Conservation (phyloP, 345 rosid genomes). For the Populus deltoides region DNA sequence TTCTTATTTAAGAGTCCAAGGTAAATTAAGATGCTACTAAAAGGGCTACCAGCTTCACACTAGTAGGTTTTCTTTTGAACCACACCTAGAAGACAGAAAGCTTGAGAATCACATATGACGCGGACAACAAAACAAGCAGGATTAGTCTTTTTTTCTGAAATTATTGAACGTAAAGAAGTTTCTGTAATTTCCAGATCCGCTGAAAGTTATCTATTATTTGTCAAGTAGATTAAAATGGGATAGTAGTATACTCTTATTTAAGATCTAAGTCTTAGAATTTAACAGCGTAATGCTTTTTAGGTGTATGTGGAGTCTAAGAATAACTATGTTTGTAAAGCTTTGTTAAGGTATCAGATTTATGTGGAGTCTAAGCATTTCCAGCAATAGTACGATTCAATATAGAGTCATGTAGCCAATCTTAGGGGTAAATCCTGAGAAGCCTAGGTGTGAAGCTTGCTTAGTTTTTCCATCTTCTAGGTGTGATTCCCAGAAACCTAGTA, state of each 20-base stretch:
- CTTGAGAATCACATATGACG: background rate
- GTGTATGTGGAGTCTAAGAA: background rate
- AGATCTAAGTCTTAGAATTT: background rate
- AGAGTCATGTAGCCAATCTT: background rate
- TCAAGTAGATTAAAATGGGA: no score
- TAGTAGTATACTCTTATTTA: background rate
- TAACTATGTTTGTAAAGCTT: background rate
- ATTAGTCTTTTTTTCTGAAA: background rate
- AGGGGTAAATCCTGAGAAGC: background rate
- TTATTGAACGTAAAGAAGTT: background rate
- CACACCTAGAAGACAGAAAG: no score
- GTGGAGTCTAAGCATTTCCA: background rate
- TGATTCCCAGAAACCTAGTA: background rate
- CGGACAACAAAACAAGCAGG: background rate
- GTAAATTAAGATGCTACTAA: no score
- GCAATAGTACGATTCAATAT: no score
- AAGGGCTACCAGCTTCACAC: no score
- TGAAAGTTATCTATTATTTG: background rate
- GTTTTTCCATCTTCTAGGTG: background rate
- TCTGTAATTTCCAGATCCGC: no score
- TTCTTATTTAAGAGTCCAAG: no score
- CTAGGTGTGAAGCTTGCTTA: background rate
- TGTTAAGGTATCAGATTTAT: background rate
- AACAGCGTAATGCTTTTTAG: background rate
- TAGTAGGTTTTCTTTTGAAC: no score